Conservation (phyloP, 2,329 filamentous ascomycete species). For the Chaetomium sp. region DNA sequence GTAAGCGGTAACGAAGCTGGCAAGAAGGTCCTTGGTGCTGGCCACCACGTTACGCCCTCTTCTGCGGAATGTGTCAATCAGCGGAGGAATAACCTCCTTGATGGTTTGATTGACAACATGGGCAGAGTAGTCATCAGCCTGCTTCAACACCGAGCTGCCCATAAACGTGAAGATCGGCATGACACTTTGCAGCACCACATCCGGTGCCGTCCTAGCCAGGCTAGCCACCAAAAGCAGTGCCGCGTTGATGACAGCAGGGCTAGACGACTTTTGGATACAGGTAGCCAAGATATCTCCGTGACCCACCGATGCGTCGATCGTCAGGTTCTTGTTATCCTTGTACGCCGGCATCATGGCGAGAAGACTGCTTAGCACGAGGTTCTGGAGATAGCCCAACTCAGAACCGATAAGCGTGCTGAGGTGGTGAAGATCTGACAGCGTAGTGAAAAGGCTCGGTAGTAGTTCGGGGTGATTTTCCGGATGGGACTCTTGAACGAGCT, state of each 20-base stretch:
- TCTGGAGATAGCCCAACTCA: conserved; percentile 87
- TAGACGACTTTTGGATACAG: conserved; percentile 88
- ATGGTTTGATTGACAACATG: conserved; percentile 96
- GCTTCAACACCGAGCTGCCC: conserved; percentile 85
- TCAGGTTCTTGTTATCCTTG: conserved; percentile 61
- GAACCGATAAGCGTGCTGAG: conserved; percentile 80
- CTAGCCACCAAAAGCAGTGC: conserved; percentile 86
- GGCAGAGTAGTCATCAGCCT: conserved; percentile 95
- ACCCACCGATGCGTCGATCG: conserved; percentile 76
- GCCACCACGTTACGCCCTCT: conserved; percentile 76
- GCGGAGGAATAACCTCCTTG: conserved; percentile 86
- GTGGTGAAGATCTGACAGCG: conserved; percentile 84
- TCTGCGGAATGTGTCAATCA: conserved; percentile 82
- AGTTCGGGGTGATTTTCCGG: conserved; percentile 76
- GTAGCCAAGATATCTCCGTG: conserved; percentile 90
- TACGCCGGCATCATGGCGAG: conserved; percentile 80
- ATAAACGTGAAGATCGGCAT: conserved; percentile 99
- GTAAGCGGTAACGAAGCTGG: conserved; percentile 94
- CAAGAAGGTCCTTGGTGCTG: conserved; percentile 84
- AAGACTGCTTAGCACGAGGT: conserved; percentile 78
- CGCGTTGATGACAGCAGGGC: conserved; percentile 89
- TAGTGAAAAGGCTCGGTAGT: conserved; percentile 76
- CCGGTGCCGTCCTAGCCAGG: conserved; percentile 83
- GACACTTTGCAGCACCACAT: conserved; percentile 90
- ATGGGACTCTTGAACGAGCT: conserved; percentile 80